Conservation (phyloP, 1,284 basidiomycete species). For the Ganoderma lucidum region DNA sequence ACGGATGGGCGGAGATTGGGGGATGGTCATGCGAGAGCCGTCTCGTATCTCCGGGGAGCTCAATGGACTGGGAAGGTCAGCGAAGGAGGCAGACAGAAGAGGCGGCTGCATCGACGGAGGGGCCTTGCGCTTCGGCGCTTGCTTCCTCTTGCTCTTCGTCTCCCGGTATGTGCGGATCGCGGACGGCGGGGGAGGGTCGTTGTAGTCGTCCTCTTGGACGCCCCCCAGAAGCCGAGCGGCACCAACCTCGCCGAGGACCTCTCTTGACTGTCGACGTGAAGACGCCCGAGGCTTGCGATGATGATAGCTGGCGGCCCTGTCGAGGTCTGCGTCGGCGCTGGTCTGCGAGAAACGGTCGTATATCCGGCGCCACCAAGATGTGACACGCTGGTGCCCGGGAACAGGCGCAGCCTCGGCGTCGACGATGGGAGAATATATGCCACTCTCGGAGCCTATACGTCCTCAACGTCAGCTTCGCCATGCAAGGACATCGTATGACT, state of each 20-base stretch:
- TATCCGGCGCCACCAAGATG: constrained; percentile 65
- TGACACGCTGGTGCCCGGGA: constrained; percentile 38
- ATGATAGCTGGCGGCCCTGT: constrained; percentile 4
- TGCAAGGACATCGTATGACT: not conserved
- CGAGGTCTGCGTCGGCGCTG: constrained; percentile 41
- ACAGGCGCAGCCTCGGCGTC: constrained; percentile 21
- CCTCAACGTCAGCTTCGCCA: not conserved
- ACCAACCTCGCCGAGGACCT: constrained; percentile 8
- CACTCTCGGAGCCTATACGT: constrained; percentile 18
- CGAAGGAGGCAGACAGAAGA: constrained; percentile 27
- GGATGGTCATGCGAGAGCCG: not conserved
- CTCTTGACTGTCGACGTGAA: constrained; percentile 29
- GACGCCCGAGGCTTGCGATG: constrained; percentile 25
- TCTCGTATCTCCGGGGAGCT: constrained; percentile 23
- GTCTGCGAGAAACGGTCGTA: constrained; percentile 62
- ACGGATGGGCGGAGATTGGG: not conserved
- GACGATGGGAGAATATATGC: constrained; percentile 25
- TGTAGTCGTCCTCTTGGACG: constrained; percentile 43
- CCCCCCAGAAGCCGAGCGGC: constrained; percentile 26
- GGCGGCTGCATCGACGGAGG: constrained; percentile 17
- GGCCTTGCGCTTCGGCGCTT: constrained; percentile 20
- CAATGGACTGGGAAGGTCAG: constrained; percentile 21
- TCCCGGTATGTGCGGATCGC: constrained; percentile 45
- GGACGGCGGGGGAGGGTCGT: constrained; percentile 53
- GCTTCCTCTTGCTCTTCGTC: constrained; percentile 24